Conservation (phyloP, 2,329 filamentous ascomycete genomes). For the Pseudofabraea citricarpa region DNA sequence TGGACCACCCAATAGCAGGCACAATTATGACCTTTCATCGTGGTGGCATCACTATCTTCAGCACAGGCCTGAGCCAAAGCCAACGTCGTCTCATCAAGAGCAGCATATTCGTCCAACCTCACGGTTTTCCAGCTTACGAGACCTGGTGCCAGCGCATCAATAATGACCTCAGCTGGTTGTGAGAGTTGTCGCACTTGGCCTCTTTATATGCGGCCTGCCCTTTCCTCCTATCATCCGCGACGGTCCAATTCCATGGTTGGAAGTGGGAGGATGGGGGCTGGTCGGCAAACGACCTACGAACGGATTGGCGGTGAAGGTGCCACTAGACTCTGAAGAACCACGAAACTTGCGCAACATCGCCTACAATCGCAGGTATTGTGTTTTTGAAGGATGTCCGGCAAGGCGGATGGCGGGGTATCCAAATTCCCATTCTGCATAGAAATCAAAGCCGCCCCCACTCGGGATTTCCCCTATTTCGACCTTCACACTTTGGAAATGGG, state of each 20-base stretch:
- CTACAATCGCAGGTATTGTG: no score
- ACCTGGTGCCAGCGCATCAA: slow-evolving; percentile 24
- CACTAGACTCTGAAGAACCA: slow-evolving; percentile 7
- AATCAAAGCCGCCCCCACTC: no score
- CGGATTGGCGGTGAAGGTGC: slow-evolving; percentile 22
- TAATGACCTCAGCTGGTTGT: slow-evolving; percentile 10
- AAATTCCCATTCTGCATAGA: no score
- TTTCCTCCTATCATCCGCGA: slow-evolving; percentile 2
- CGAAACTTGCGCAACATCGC: slow-evolving; percentile 15
- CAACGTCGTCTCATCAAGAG: background rate
- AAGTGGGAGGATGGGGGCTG: slow-evolving; percentile 6
- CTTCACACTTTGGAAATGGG: no score
- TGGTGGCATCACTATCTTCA: background rate
- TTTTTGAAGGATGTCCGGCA: no score
- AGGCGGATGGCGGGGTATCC: no score
- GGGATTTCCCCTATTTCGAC: no score
- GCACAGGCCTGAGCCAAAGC: background rate
- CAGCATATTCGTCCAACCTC: background rate
- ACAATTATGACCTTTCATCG: background rate
- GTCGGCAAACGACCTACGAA: slow-evolving; percentile 11
- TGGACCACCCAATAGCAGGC: background rate
- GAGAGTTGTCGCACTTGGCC: slow-evolving; percentile 16
- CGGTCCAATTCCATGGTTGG: slow-evolving; percentile 7
- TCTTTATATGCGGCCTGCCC: slow-evolving; percentile 26
- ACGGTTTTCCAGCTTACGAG: background rate